Percentiles rank a stretch among this genome's conserved stretches.
These are phyloP conservation scores for Gossypium australe DNA, from an alignment of 345 rosid species.

Conservation along the genomic window DNA sequence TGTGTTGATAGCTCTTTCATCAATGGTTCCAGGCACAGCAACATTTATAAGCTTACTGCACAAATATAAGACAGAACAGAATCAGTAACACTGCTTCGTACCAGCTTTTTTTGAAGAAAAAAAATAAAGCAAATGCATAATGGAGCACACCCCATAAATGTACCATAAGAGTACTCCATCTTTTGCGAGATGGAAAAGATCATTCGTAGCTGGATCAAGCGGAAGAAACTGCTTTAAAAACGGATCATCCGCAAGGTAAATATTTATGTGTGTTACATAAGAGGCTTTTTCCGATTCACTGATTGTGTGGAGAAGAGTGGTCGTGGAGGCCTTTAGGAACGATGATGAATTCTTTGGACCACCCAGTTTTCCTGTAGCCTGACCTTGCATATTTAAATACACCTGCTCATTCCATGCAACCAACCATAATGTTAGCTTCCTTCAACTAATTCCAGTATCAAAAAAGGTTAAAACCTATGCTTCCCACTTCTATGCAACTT, in stretches of 20 bases:
- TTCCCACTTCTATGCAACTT: not conserved
- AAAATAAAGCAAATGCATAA: not conserved
- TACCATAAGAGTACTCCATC: slow-evolving; percentile 95
- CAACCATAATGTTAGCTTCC: slow-evolving; percentile 18
- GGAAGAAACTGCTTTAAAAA: slow-evolving; percentile 89
- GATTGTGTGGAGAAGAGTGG: slow-evolving; percentile 70
- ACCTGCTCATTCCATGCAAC: slow-evolving; percentile 42
- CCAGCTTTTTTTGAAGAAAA: not conserved
- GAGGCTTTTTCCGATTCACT: slow-evolving; percentile 68
- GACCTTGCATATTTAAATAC: slow-evolving; percentile 57
- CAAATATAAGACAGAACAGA: slow-evolving; percentile 17
- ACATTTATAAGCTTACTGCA: slow-evolving; percentile 85
- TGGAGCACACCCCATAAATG: slow-evolving; percentile 15
- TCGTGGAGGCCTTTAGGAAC: slow-evolving; percentile 62
- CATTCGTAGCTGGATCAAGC: slow-evolving; percentile 65
- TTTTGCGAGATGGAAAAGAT: slow-evolving; percentile 66
- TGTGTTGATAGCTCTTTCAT: slow-evolving; percentile 84
- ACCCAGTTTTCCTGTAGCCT: slow-evolving; percentile 55
- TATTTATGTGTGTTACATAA: slow-evolving; percentile 87
- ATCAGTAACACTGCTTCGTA: slow-evolving; percentile 4
- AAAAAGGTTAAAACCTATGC: not conserved
- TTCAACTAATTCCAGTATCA: not conserved
- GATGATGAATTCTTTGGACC: slow-evolving; percentile 55
- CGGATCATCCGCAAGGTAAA: slow-evolving; percentile 80
- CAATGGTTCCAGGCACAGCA: slow-evolving; percentile 87